Percentiles rank a stretch among this genome's conserved stretches.
These are phyloP conservation scores for Rhododendron vialii DNA, from an alignment of 148 eudicot genomes.

Conservation along the genomic window DNA sequence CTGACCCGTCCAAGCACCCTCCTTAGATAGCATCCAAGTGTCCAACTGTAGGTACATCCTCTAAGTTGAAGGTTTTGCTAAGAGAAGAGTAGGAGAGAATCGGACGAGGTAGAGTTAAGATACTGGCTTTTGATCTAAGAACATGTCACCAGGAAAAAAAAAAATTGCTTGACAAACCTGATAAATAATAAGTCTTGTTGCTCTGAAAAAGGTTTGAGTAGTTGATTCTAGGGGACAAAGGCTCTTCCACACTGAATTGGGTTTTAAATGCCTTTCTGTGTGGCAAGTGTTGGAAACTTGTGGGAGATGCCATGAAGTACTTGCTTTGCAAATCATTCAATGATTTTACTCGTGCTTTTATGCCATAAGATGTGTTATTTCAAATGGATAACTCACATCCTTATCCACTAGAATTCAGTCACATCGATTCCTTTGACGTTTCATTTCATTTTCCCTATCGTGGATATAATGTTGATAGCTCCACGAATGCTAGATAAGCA, in stretches of 20 bases:
- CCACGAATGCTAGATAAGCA: constrained; percentile 18
- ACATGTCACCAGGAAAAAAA: not conserved
- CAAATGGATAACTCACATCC: not conserved
- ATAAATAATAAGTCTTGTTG: not conserved
- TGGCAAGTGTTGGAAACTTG: not conserved
- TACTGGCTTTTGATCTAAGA: not conserved
- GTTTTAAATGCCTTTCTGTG: constrained; percentile 1
- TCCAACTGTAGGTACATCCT: not conserved
- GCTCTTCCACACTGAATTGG: not conserved
- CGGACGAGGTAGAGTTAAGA: not conserved
- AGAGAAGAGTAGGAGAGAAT: not conserved
- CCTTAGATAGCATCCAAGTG: no score
- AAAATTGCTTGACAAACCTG: not conserved
- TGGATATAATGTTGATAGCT: constrained; percentile 6
- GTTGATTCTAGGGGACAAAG: not conserved
- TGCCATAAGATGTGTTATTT: not conserved
- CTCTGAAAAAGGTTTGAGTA: not conserved
- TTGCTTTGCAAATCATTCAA: not conserved
- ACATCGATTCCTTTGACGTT: not conserved
- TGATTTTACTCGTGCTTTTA: not conserved
- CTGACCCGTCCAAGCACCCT: not conserved
- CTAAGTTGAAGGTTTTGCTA: constrained; percentile 4
- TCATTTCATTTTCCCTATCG: not conserved
- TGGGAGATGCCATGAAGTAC: not conserved
- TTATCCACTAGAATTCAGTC: not conserved